Evolutionary conservation across 257 asterid genomes (phyloP).

Genomic region (Nicotiana paniculata): DNA sequence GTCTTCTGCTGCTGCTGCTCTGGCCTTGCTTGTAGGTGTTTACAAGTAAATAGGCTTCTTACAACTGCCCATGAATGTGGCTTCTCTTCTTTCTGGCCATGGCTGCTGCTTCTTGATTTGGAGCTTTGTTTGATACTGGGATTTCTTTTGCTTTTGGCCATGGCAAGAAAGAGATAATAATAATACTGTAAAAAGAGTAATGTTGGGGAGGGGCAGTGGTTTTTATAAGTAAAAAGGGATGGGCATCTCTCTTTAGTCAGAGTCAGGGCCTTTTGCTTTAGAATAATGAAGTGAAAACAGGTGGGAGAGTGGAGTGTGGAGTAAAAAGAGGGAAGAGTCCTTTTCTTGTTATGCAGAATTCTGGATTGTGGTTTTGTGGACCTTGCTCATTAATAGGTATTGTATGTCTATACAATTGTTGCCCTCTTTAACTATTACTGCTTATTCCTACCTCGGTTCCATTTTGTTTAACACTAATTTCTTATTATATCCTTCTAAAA

Average conservation of each 20-base stretch:
- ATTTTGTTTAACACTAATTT: no score
- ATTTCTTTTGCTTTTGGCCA: conserved; percentile 5
- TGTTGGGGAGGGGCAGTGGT: neutral
- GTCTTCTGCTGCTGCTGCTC: neutral
- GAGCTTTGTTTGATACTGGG: neutral
- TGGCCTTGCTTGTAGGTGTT: conserved; percentile 48
- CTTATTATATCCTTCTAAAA: no score
- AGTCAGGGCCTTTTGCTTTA: neutral
- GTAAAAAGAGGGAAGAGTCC: conserved; percentile 7
- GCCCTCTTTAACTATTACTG: no score
- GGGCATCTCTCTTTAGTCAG: conserved; percentile 1
- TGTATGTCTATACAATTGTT: no score
- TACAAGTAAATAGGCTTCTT: conserved; percentile 80
- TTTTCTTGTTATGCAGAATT: conserved; percentile 3
- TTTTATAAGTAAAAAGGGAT: neutral
- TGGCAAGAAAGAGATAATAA: neutral
- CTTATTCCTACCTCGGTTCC: no score
- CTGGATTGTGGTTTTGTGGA: neutral
- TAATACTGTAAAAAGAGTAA: neutral
- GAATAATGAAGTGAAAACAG: conserved; percentile 5
- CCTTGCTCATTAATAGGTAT: neutral
- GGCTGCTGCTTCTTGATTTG: neutral
- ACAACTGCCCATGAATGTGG: conserved; percentile 93
- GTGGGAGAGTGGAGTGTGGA: conserved; percentile 9
- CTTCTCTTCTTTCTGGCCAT: conserved; percentile 14